Conservation (phyloP, 371 early-diverging fungal species). For the Mycotypha africana region DNA sequence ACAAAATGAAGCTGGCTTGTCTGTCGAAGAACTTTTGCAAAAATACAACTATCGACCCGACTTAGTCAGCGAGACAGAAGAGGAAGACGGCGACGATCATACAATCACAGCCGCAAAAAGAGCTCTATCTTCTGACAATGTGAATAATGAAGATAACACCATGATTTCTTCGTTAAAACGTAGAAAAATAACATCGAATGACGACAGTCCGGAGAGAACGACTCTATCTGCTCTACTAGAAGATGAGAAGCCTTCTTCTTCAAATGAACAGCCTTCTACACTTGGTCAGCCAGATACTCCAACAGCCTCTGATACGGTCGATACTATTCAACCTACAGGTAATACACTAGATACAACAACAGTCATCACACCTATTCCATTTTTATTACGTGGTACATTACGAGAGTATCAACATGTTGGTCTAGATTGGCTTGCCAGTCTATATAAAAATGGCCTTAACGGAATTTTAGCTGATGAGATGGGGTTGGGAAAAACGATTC, state of each 20-base stretch:
- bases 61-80: constrained; percentile 22
- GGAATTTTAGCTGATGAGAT: constrained; percentile 99
- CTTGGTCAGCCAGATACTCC: no score
- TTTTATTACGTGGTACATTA: constrained; percentile 59
- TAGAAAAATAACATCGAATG: not conserved
- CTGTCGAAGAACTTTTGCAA: constrained; percentile 52
- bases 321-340: constrained; percentile 18
- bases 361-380: constrained; percentile 50
- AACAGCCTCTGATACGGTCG: not conserved
- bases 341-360: constrained; percentile 36
- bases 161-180: not conserved
- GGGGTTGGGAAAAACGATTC: constrained; percentile 97
- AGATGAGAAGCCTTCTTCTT: no score
- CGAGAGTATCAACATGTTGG: constrained; percentile 79
- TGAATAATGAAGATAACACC: not conserved
- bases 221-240: not conserved
- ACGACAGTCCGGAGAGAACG: not conserved
- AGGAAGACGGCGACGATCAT: constrained; percentile 11
- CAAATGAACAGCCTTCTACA: no score
- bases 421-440: constrained; percentile 77
- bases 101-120: not conserved
- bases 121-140: not conserved
- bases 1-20: constrained; percentile 46
- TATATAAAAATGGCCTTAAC: constrained; percentile 90
- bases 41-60: constrained; percentile 32